phyloP scores from a whole-genome alignment of 768 basidiomycete genomes.

The Phylloporus arenicola region DNA sequence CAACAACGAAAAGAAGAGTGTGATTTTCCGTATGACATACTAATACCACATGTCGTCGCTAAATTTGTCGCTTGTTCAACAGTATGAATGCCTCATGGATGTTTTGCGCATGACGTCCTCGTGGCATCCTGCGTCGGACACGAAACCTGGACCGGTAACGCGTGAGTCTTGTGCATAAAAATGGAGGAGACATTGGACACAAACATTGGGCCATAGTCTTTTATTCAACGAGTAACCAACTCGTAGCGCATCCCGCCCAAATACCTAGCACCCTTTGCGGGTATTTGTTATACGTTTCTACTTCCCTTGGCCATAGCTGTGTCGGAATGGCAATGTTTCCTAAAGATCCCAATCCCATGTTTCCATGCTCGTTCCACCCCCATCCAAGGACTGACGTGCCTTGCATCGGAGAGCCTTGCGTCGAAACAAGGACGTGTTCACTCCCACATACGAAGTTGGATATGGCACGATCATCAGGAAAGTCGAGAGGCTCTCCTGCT shows the following conservation, averaged over 20 bases:
- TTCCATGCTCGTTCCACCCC: constrained; percentile 99
- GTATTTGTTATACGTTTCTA: constrained; percentile 3
- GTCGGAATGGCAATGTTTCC: constrained; percentile 47
- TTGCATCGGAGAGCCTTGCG: constrained; percentile 24
- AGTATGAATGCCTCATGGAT: too few species aligned
- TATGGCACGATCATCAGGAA: constrained; percentile 22
- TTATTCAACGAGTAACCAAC: constrained; percentile 28
- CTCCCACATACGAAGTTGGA: constrained; percentile 65
- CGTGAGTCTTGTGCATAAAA: background rate
- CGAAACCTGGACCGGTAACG: too few species aligned
- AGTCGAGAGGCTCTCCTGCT: constrained; percentile 7
- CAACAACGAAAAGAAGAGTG: constrained; percentile 7
- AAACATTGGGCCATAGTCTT: background rate
- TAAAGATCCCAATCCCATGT: constrained; percentile 66
- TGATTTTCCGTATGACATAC: constrained; percentile 1
- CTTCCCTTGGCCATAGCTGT: constrained; percentile 47
- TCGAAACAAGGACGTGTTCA: constrained; percentile 67
- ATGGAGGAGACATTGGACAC: too few species aligned
- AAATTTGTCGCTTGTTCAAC: too few species aligned
- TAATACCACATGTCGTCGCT: background rate
- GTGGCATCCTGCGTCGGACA: too few species aligned
- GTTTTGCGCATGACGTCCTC: too few species aligned
- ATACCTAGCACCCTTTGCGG: constrained; percentile 14
- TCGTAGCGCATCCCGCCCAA: constrained; percentile 32
- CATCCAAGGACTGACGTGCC: constrained; percentile 60